phyloP scores from a whole-genome alignment of 139 green algal species.

The Eudorina sp. region DNA sequence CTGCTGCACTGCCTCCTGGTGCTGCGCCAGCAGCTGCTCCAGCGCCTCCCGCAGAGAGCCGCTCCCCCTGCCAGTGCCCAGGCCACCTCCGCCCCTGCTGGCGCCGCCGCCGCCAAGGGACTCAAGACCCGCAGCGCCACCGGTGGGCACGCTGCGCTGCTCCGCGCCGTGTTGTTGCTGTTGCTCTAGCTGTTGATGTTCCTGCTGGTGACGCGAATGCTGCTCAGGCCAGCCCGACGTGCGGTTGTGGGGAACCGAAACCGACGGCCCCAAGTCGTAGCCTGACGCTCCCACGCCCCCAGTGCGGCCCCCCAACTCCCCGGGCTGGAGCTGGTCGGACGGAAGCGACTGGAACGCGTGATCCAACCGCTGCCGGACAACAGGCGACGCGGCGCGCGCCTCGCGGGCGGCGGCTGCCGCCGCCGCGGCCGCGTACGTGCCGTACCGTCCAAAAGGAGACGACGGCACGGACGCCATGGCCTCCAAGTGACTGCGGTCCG shows the following conservation, averaged over 20 bases:
- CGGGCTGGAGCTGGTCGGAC: too few relatives aligned
- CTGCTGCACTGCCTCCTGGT: constrained; percentile 43
- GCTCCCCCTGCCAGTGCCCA: too few relatives aligned
- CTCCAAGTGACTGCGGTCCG: too few relatives aligned
- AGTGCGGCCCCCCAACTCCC: too few relatives aligned
- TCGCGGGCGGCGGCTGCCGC: not conserved
- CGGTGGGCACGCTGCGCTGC: not conserved
- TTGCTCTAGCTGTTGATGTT: too few relatives aligned
- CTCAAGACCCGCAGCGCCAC: not conserved
- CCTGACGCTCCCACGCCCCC: too few relatives aligned
- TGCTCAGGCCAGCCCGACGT: too few relatives aligned
- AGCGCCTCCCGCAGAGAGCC: constrained; percentile 19
- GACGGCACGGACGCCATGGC: not conserved
- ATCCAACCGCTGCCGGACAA: constrained; percentile 6
- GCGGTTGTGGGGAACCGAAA: too few relatives aligned
- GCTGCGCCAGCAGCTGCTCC: constrained; percentile 35
- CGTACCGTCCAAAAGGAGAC: not conserved
- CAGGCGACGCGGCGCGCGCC: not conserved
- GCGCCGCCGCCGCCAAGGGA: too few relatives aligned
- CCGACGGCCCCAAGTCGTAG: too few relatives aligned
- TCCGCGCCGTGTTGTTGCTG: not conserved
- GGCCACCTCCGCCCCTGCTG: too few relatives aligned
- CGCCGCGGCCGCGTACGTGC: not conserved
- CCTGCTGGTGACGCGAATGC: too few relatives aligned
- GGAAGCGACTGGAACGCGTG: not conserved